These are phyloP conservation scores for Syzygium malaccense DNA, from an alignment of 441 rosid species.

Conservation along the genomic window DNA sequence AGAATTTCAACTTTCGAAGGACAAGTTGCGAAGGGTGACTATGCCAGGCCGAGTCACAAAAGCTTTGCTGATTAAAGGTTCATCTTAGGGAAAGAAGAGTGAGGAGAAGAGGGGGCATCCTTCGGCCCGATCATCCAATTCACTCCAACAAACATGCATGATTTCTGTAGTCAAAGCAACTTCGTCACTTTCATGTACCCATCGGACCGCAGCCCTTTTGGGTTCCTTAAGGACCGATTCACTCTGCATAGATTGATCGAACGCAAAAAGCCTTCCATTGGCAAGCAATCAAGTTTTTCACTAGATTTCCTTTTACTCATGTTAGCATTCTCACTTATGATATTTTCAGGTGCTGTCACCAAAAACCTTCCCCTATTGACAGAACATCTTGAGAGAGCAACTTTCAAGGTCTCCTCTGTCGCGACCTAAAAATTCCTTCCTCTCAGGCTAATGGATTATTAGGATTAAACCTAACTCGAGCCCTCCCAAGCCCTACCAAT, in stretches of 20 bases:
- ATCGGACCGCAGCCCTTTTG: no score
- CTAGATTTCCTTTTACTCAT: background rate
- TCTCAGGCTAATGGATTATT: no score
- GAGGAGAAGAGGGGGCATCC: no score
- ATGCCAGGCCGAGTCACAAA: no score
- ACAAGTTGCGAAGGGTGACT: no score
- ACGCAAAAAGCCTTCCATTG: background rate
- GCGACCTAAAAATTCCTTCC: no score
- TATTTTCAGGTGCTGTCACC: constrained; percentile 3
- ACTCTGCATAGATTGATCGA: background rate
- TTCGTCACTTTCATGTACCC: background rate
- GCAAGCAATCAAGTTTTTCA: background rate
- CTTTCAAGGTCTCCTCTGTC: background rate
- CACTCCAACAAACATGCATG: background rate
- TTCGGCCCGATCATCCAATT: background rate
- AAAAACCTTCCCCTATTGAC: background rate
- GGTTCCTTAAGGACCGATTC: background rate
- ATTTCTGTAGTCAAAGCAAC: background rate
- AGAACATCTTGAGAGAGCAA: no score
- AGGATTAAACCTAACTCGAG: no score
- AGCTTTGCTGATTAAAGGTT: no score
- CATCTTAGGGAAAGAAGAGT: no score
- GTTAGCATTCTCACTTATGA: constrained; percentile 6
- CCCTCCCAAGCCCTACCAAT: no score
- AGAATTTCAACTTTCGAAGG: no score